phyloP scores from a whole-genome alignment of 208 protist genomes.

The Wallacemonas rigidus region DNA sequence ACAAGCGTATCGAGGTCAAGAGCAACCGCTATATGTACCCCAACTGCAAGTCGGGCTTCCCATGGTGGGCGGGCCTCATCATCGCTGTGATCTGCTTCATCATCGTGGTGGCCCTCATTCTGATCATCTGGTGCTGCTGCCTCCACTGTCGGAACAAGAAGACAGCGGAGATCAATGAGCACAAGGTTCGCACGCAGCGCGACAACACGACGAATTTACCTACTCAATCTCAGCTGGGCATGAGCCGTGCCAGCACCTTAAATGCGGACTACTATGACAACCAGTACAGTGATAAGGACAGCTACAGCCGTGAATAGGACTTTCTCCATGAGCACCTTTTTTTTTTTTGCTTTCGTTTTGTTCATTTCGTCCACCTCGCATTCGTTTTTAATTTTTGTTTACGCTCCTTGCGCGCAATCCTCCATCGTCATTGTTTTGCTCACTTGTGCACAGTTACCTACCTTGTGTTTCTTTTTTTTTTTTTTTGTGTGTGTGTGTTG shows the following conservation, averaged over 20 bases:
- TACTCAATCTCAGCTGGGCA: conserved; percentile 59
- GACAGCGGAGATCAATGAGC: conserved; percentile 17
- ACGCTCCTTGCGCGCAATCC: no score
- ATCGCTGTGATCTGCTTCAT: conserved; percentile 42
- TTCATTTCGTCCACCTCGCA: neutral
- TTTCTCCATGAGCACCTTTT: neutral
- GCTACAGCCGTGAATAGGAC: neutral
- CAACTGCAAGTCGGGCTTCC: conserved; percentile 42
- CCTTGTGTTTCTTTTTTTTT: conserved; percentile 16
- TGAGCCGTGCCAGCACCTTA: conserved; percentile 29
- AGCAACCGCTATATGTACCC: conserved; percentile 41
- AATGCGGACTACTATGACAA: conserved; percentile 19
- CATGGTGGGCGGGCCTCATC: conserved; percentile 60
- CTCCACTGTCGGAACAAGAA: conserved; percentile 28
- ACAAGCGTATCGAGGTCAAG: conserved; percentile 13
- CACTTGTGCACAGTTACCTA: neutral
- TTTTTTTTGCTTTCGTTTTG: neutral
- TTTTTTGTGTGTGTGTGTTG: conserved; percentile 10
- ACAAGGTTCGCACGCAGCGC: conserved; percentile 20
- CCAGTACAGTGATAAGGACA: conserved; percentile 18
- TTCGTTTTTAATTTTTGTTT: neutral
- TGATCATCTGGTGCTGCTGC: conserved; percentile 49
- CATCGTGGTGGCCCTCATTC: conserved; percentile 39
- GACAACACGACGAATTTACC: conserved; percentile 53
- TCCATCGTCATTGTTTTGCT: no score